Evolutionary conservation across 2,329 filamentous ascomycete species (phyloP).

Genomic region (Taxawa tesnikishii): DNA sequence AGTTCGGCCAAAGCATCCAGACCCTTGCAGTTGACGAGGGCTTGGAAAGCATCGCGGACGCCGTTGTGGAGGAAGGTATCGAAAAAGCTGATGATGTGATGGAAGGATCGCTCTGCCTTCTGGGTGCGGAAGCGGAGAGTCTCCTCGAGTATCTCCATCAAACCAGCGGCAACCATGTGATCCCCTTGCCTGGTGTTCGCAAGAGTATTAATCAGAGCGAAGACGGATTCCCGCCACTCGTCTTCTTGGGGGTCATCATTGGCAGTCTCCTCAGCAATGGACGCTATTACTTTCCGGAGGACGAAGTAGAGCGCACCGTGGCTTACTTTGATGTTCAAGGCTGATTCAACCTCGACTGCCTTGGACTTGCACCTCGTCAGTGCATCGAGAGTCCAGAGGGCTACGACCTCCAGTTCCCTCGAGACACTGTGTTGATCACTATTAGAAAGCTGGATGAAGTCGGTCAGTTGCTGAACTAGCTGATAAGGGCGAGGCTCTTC

Average conservation of each 20-base stretch:
- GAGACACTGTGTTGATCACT: slow-evolving; percentile 58
- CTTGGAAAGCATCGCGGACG: slow-evolving; percentile 71
- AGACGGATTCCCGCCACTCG: slow-evolving; percentile 82
- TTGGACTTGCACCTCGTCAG: slow-evolving; percentile 67
- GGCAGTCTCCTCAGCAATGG: slow-evolving; percentile 53
- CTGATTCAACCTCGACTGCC: slow-evolving; percentile 69
- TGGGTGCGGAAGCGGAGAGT: slow-evolving; percentile 71
- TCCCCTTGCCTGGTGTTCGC: slow-evolving; percentile 50
- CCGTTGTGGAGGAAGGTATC: slow-evolving; percentile 72
- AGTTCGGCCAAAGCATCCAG: slow-evolving; percentile 85
- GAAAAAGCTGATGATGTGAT: slow-evolving; percentile 73
- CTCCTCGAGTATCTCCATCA: slow-evolving; percentile 83
- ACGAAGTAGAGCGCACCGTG: slow-evolving; percentile 92
- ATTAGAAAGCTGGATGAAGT: slow-evolving; percentile 74
- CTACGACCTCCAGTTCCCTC: slow-evolving; percentile 67
- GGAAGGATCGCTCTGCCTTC: slow-evolving; percentile 72
- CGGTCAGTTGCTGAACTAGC: slow-evolving; percentile 81
- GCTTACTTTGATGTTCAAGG: slow-evolving; percentile 91
- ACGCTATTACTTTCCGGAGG: slow-evolving; percentile 77
- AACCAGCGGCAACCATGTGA: slow-evolving; percentile 75
- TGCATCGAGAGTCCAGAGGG: slow-evolving; percentile 72
- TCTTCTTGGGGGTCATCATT: slow-evolving; percentile 56
- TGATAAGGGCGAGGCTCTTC: slow-evolving; percentile 85
- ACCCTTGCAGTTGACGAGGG: slow-evolving; percentile 69
- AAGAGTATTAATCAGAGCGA: slow-evolving; percentile 75